These are phyloP conservation scores for Camellia japonica DNA, from an alignment of 148 eudicot species.

Conservation along the genomic window DNA sequence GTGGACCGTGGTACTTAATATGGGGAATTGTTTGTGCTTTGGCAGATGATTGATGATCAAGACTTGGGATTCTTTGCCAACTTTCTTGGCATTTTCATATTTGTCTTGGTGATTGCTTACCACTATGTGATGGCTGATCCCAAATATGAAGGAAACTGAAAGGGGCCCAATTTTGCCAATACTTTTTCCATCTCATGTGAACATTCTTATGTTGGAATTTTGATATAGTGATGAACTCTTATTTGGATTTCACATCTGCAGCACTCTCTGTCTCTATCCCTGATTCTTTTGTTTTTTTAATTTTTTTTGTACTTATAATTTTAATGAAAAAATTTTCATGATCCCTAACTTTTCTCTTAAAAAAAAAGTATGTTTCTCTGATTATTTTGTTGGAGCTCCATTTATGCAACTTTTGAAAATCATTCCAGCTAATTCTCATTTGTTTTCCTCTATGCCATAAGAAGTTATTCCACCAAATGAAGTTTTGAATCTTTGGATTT, in stretches of 20 bases:
- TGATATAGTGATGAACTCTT: not conserved
- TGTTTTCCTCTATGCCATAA: no score
- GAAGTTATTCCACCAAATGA: no score
- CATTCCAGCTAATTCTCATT: no score
- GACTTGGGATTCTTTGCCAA: conserved; percentile 70
- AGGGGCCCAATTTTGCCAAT: not conserved
- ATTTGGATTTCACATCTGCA: not conserved
- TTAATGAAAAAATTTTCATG: no score
- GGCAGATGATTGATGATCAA: conserved; percentile 72
- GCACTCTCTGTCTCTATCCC: no score
- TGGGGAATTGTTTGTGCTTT: not conserved
- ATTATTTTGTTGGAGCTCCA: no score
- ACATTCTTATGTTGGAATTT: not conserved
- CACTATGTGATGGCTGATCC: conserved; percentile 77
- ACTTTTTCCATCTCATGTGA: not conserved
- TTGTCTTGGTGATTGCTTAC: conserved; percentile 66
- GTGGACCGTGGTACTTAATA: not conserved
- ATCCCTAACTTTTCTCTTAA: no score
- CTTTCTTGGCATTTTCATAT: conserved; percentile 61
- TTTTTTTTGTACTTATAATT: no score
- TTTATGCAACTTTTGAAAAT: no score
- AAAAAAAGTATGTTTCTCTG: no score
- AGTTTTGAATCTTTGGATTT: no score
- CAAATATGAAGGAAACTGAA: conserved; percentile 52
- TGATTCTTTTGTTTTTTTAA: no score